Base-by-base conservation (phyloP, 2,329 filamentous ascomycete species). In the Chrysoporthe puriensis region DNA sequence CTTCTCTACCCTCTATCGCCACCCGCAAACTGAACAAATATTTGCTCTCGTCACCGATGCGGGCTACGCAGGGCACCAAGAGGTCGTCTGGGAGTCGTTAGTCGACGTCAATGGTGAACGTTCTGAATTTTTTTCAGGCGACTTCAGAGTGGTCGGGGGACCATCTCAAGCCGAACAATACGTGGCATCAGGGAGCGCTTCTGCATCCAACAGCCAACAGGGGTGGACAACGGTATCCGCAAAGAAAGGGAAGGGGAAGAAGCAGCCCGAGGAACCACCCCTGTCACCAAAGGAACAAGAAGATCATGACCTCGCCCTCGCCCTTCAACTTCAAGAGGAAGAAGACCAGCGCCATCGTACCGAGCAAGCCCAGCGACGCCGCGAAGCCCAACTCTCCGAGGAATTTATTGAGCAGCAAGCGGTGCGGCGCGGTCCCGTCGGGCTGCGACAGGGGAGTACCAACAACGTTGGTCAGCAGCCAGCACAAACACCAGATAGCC, bases 61-160 rank as follows among this genome's bases (percentile, higher is more conserved):
- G 36, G 96, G 96, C 0, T 99, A 97, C 75, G 90, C 91, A 13
- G 87, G 85, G 11, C 93, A 97, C 73, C 91, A 94, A 18, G 95
- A 98, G 76, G 89, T 99, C 14, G 93, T 99, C 0, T 99, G 96
- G 96, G 96, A 99, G 79, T 96, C 91, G 11, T 83, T 99, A 1
- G 90, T 91, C 0, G 95, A 98, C 73, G 90, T 97, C 32, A 96
- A 90, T 63, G 96, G 96, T 8, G 90, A 92, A 73, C 87, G 87
- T 16, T 90, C 92, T 2, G 92, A 94, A 75, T 93, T 96, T 73
- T 93, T 93, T 72, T 93, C 94, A 0, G 96, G 96, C 1, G 94
- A 98, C 74, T 98, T 98, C 78, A 87, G 91, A 43, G 84, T 91
- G 0, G 92, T 97, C n/a, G 90, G 93, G 26, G 90, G 90, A 72